Percentiles rank a stretch among this genome's conserved stretches.
Conservation (phyloP, 2,329 filamentous ascomycete genomes). For the Seiridium cupressi region DNA sequence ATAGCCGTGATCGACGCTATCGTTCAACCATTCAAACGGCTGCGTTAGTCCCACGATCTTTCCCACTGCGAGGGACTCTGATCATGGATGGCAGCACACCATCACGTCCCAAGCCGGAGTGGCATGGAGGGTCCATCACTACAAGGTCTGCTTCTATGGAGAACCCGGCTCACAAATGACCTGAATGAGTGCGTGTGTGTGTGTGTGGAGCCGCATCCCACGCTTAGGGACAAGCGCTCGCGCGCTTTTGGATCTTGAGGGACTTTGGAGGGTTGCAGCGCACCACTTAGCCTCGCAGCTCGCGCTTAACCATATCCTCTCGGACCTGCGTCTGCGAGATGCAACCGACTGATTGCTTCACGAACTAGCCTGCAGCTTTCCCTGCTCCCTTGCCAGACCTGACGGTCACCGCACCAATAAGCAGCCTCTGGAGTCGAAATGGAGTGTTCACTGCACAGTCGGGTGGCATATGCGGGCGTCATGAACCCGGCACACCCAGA, state of each 20-base stretch:
- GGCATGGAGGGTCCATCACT: neutral
- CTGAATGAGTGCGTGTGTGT: neutral
- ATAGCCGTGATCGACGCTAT: slow-evolving; percentile 2
- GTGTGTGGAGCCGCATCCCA: slow-evolving; percentile 5
- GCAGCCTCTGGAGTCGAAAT: neutral
- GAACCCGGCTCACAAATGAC: neutral
- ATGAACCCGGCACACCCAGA: neutral
- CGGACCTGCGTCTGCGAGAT: slow-evolving; percentile 39
- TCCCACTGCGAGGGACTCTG: neutral
- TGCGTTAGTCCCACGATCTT: neutral
- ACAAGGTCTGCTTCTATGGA: neutral
- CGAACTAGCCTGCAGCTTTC: neutral
- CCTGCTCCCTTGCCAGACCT: neutral
- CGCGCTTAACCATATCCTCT: slow-evolving; percentile 37
- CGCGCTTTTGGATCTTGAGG: neutral
- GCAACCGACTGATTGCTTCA: neutral
- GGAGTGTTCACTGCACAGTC: neutral
- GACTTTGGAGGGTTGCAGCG: neutral
- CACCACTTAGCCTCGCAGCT: slow-evolving; percentile 12
- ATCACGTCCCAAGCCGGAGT: neutral
- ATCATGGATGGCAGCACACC: neutral
- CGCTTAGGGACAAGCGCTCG: slow-evolving; percentile 9
- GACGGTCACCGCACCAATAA: neutral
- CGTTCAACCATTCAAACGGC: neutral
- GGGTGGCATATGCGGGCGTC: neutral